Base-by-base conservation (phyloP, 2,329 filamentous ascomycete genomes). In the Aspergillus ruber region DNA sequence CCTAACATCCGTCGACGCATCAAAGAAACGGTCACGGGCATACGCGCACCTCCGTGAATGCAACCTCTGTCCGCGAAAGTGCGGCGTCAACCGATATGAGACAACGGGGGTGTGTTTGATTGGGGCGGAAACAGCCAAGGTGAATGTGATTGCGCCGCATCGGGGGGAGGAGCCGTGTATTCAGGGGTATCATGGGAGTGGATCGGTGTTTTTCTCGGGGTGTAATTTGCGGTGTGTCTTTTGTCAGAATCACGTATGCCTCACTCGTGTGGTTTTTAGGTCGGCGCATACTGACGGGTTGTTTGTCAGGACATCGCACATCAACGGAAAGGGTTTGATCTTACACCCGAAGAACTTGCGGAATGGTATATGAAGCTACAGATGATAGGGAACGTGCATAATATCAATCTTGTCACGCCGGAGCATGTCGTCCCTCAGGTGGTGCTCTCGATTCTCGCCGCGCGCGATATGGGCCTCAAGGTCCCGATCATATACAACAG, bases 391-490 rank as follows among this genome's bases (percentile, higher is more conserved):
- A 72, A 77, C 7, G 86, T 88, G n/a, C 88, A 94, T 71, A 93
- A 93, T 64, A 90, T 94, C 74, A 93, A 95, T 65, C 80, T 91
- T 18, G 80, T 94, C 49, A 94, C 88, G 0, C 88, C 88, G 0
- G 88, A 94, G 63, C 89, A 94, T 64, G 86, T 94, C 15, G 88
- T 90, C 3, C 87, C 88, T 0, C 88, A 93, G 63, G 86, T 93
- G 8, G 86, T 81, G 1, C 72, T 93, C 27, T 84, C 83, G 12
- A 88, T 93, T 56, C 73, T 94, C 20, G 78, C 85, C 51, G 87
- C 88, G 0, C 77, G 79, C 42, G 82, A 88, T 21, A 72, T 84
- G 32, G 88, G 88, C 0, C 69, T 93, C 8, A 77, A 71, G 3
- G 60, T 91, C 9, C 88, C 88, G 1, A 84, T 94, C 56, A 77